Conservation (phyloP, 805 yeast species). For the Komagataella phaffii region DNA sequence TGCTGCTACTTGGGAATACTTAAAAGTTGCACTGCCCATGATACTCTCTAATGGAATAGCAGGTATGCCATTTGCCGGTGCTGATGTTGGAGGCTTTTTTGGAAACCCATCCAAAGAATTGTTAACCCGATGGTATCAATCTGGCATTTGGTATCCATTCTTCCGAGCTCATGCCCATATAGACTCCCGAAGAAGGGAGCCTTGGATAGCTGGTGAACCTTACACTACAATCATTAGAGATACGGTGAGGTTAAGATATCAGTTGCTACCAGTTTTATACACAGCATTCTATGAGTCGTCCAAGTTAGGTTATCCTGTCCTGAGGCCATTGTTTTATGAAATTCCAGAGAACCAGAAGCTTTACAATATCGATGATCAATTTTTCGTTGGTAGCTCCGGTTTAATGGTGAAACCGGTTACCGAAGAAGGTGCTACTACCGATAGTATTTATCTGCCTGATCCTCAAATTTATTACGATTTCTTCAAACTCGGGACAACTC, state of each 20-base stretch:
- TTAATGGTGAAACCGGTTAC: slow-evolving; percentile 74
- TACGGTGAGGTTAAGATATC: slow-evolving; percentile 62
- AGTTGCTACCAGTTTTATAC: slow-evolving; percentile 65
- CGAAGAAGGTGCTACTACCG: slow-evolving; percentile 28
- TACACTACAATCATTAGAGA: slow-evolving; percentile 52
- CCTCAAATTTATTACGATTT: slow-evolving; percentile 44
- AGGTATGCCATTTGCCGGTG: slow-evolving; percentile 89
- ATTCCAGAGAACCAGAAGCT: slow-evolving; percentile 30
- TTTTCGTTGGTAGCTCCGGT: slow-evolving; percentile 61
- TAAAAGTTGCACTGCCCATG: slow-evolving; percentile 78
- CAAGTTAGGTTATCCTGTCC: slow-evolving; percentile 49
- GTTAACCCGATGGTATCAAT: slow-evolving; percentile 86
- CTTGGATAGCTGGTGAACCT: slow-evolving; percentile 76
- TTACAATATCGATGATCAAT: slow-evolving; percentile 67
- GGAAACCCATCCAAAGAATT: slow-evolving; percentile 79
- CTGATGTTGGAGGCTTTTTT: slow-evolving; percentile 95
- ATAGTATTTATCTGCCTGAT: slow-evolving; percentile 39
- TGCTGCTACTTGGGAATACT: slow-evolving; percentile 83
- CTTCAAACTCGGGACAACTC: slow-evolving; percentile 11
- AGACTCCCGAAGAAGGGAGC: slow-evolving; percentile 86
- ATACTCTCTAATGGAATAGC: slow-evolving; percentile 64
- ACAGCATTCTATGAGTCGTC: slow-evolving; percentile 63
- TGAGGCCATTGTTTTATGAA: slow-evolving; percentile 55
- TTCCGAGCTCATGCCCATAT: slow-evolving; percentile 96
- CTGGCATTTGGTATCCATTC: slow-evolving; percentile 93